These are phyloP conservation scores for Tympanopsis confertula DNA, from an alignment of 2,329 filamentous ascomycete genomes.

Conservation along the genomic window DNA sequence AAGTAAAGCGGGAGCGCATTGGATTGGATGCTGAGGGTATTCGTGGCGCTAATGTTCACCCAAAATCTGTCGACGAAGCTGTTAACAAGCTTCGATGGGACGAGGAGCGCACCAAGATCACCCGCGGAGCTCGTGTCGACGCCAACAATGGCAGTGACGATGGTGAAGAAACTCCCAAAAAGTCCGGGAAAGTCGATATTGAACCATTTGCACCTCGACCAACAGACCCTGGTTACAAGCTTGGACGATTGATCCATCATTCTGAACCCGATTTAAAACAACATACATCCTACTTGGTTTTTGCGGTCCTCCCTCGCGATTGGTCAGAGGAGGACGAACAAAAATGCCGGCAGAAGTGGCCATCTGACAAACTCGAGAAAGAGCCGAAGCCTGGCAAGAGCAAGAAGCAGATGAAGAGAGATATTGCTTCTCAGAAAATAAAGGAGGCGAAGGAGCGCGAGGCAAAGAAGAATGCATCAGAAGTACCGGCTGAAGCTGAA, in stretches of 20 bases:
- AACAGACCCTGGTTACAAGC: not conserved
- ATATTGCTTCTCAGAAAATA: too few species aligned
- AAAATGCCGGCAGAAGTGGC: not conserved
- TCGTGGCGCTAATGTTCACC: not conserved
- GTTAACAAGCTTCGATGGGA: not conserved
- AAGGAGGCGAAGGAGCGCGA: slow-evolving; percentile 1
- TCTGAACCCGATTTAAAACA: not conserved
- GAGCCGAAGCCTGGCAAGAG: not conserved
- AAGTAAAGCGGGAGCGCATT: not conserved
- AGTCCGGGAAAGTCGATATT: too few species aligned
- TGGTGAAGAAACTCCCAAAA: not conserved
- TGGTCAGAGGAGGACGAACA: not conserved
- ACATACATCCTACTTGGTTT: not conserved
- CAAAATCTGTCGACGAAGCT: not conserved
- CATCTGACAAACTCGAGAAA: not conserved
- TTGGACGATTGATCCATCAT: not conserved
- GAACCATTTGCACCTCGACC: too few species aligned
- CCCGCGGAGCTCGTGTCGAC: not conserved
- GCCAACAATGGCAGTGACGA: not conserved
- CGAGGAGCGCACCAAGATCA: not conserved
- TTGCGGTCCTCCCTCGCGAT: not conserved
- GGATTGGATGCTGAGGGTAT: not conserved
- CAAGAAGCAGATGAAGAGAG: slow-evolving; percentile 1
- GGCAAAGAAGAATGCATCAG: not conserved
- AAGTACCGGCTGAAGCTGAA: not conserved